Evolutionary conservation across 2,329 filamentous ascomycete species (phyloP).

Genomic region (Microcera coccophila): DNA sequence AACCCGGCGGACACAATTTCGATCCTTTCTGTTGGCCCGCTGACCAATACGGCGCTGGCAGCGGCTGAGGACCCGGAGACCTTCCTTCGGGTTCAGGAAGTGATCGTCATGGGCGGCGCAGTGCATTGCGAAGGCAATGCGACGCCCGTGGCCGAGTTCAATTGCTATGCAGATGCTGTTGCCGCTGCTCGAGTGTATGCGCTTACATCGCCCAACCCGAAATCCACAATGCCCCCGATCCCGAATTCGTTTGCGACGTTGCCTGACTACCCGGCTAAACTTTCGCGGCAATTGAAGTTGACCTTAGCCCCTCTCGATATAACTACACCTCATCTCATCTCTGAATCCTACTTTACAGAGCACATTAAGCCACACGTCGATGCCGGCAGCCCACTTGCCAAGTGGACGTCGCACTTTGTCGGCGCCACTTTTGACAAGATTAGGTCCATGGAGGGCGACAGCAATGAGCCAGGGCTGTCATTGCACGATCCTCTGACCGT

Average conservation of each 20-base stretch:
- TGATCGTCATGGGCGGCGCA: constrained; percentile 93
- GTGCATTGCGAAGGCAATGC: constrained; percentile 78
- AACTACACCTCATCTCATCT: constrained; percentile 66
- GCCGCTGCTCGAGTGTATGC: constrained; percentile 75
- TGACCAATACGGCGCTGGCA: constrained; percentile 90
- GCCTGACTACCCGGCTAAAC: constrained; percentile 58
- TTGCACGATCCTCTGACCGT: constrained; percentile 76
- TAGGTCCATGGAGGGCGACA: constrained; percentile 56
- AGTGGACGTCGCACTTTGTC: constrained; percentile 71
- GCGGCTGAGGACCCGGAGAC: constrained; percentile 84
- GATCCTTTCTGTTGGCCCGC: constrained; percentile 83
- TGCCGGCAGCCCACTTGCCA: constrained; percentile 66
- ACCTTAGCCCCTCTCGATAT: constrained; percentile 75
- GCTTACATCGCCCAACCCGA: constrained; percentile 68
- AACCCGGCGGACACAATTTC: constrained; percentile 81
- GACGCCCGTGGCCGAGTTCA: constrained; percentile 87
- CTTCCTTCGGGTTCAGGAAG: constrained; percentile 83
- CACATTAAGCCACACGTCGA: constrained; percentile 53
- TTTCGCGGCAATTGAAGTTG: constrained; percentile 62
- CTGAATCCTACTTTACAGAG: constrained; percentile 54
- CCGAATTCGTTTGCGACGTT: constrained; percentile 49
- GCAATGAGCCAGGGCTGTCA: constrained; percentile 55
- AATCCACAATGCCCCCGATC: constrained; percentile 74
- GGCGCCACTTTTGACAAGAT: constrained; percentile 67
- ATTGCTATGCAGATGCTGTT: constrained; percentile 82